phyloP scores from a whole-genome alignment of 2,329 filamentous ascomycete genomes.

The Trichoderma citrinoviride region DNA sequence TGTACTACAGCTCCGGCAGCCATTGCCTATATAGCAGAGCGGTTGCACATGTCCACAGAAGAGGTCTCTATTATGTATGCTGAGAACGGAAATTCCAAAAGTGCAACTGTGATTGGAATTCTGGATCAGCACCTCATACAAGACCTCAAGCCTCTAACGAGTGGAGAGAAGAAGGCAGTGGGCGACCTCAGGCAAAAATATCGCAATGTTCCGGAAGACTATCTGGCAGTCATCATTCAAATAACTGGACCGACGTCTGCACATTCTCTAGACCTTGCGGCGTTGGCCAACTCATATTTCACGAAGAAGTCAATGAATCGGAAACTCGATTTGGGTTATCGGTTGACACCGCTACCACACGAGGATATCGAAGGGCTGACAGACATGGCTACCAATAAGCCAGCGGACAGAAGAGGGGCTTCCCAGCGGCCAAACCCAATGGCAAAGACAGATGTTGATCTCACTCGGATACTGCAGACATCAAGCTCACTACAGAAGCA shows the following conservation, averaged over 20 bases:
- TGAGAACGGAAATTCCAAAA: slow-evolving; percentile 39
- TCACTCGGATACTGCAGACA: slow-evolving; percentile 32
- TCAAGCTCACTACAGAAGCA: slow-evolving; percentile 33
- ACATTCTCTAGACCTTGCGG: slow-evolving; percentile 42
- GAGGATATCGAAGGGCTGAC: slow-evolving; percentile 23
- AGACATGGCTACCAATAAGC: background rate
- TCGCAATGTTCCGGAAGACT: slow-evolving; percentile 43
- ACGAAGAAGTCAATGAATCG: slow-evolving; percentile 39
- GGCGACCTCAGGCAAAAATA: slow-evolving; percentile 39
- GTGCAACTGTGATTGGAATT: slow-evolving; percentile 42
- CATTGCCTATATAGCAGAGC: slow-evolving; percentile 45
- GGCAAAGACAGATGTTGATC: slow-evolving; percentile 19
- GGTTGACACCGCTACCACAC: slow-evolving; percentile 36
- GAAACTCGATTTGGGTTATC: slow-evolving; percentile 40
- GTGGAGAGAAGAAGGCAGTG: slow-evolving; percentile 32
- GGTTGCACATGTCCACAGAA: slow-evolving; percentile 41
- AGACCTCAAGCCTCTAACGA: slow-evolving; percentile 34
- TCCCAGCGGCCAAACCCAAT: background rate
- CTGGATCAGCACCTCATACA: slow-evolving; percentile 44
- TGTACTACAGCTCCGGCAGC: slow-evolving; percentile 37
- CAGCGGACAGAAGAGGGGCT: background rate
- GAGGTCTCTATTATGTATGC: slow-evolving; percentile 44
- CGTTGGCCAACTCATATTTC: slow-evolving; percentile 43
- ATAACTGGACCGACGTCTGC: slow-evolving; percentile 37
- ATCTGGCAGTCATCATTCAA: slow-evolving; percentile 44